A percentile compares a stretch with the other conserved stretches of the same genome.
Evolutionary conservation across 1,284 basidiomycete species (phyloP).

Genomic region (Papiliotrema laurentii): DNA sequence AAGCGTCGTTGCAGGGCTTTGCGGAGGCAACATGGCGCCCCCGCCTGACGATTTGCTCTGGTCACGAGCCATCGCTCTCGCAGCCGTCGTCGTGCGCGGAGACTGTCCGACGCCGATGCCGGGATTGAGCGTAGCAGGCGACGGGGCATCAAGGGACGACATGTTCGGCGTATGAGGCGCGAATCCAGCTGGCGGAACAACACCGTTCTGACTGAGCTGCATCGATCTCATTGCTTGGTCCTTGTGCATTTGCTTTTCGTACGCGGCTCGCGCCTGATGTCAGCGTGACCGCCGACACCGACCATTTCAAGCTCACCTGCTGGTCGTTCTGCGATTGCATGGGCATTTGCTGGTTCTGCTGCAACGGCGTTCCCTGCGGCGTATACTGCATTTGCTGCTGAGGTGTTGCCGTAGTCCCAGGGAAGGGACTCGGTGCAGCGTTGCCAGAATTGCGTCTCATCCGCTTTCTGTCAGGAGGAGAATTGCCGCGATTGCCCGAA

Average conservation of each 20-base stretch:
- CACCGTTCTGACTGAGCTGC: conserved; percentile 8
- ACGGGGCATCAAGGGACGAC: conserved; percentile 13
- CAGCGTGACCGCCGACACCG: background rate
- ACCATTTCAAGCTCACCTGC: background rate
- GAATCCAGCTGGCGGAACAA: conserved; percentile 10
- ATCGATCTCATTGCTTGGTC: conserved; percentile 22
- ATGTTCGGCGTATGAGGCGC: conserved; percentile 9
- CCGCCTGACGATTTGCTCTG: conserved; percentile 25
- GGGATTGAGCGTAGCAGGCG: conserved; percentile 13
- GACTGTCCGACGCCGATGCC: conserved; percentile 4
- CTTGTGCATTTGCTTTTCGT: conserved; percentile 26
- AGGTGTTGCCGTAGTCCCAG: background rate
- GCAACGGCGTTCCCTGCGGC: background rate
- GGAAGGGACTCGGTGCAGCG: conserved; percentile 4
- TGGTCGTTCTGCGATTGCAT: background rate
- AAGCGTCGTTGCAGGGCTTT: conserved; percentile 27
- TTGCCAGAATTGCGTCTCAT: conserved; percentile 4
- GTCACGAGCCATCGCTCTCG: conserved; percentile 28
- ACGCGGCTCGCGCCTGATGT: conserved; percentile 16
- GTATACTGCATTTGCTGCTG: conserved; percentile 2
- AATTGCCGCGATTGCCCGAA: background rate
- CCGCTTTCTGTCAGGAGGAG: conserved; percentile 4
- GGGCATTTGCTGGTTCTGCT: background rate
- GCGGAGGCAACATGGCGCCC: conserved; percentile 41
- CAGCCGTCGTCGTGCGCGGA: conserved; percentile 6